These are phyloP conservation scores for Rhodotorula toruloides DNA, from an alignment of 768 basidiomycete species.

Conservation along the genomic window DNA sequence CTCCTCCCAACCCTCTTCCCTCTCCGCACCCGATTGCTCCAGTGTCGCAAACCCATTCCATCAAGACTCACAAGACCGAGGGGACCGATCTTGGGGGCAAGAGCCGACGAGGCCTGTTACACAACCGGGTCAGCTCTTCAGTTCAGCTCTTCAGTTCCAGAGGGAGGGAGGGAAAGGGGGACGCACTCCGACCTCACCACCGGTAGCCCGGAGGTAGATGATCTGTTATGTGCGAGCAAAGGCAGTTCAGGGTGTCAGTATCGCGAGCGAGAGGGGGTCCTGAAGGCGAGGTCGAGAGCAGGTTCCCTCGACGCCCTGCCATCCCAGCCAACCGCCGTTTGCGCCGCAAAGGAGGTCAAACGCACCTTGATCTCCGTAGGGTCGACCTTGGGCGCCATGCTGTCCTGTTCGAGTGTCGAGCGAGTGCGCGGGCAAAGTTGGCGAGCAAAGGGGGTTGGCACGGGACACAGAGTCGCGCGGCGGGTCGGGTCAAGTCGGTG, in stretches of 20 bases:
- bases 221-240: slow-evolving; percentile 50
- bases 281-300: background rate
- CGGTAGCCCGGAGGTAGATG: slow-evolving; percentile 96
- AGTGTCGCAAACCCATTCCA: background rate
- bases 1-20: too few relatives aligned
- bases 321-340: too few relatives aligned
- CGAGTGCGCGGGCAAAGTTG: slow-evolving; percentile 6
- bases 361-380: slow-evolving; percentile 82
- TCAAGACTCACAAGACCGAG: slow-evolving; percentile 80
- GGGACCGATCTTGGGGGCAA: slow-evolving; percentile 99
- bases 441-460: background rate
- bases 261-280: background rate
- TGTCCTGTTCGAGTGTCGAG: background rate
- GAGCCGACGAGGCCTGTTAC: slow-evolving; percentile 80
- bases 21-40: too few relatives aligned
- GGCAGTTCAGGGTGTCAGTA: background rate
- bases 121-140: too few relatives aligned
- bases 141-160: too few relatives aligned
- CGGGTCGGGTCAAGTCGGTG: background rate
- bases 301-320: background rate
- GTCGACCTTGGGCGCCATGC: slow-evolving; percentile 55
- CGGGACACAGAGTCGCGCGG: background rate
- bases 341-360: background rate
- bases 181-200: slow-evolving; percentile 83
- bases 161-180: rapidly evolving